Conservation (phyloP, 2,329 filamentous ascomycete species). For the Hypoxylon rubiginosum region DNA sequence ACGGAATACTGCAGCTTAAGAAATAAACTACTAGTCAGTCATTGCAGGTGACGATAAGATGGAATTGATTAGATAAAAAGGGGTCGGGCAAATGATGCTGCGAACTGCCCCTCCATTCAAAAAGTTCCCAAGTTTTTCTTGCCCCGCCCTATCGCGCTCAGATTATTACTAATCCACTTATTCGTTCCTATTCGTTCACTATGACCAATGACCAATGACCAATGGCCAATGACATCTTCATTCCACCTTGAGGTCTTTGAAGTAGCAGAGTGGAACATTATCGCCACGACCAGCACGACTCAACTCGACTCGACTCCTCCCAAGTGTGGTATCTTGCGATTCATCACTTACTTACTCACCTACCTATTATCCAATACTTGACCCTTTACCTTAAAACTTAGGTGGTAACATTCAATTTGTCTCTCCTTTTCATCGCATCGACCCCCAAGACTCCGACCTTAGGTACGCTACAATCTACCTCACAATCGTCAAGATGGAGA, state of each 20-base stretch:
- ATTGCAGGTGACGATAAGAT: neutral
- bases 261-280: neutral
- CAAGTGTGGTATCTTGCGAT: neutral
- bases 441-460: neutral
- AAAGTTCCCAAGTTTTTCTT: neutral
- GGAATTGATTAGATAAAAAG: slow-evolving; percentile 36
- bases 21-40: no score
- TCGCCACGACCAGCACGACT: neutral
- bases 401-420: neutral
- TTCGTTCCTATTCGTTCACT: neutral
- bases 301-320: slow-evolving; percentile 4
- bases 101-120: slow-evolving; percentile 23
- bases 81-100: slow-evolving; percentile 19
- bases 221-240: slow-evolving; percentile 1
- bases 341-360: neutral
- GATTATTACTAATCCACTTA: neutral
- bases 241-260: neutral
- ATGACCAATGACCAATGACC: neutral
- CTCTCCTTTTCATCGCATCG: neutral
- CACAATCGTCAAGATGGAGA: slow-evolving; percentile 53
- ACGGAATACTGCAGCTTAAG: neutral
- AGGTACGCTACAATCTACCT: neutral
- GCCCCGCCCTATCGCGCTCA: neutral
- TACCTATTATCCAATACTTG: neutral
- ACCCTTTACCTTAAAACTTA: neutral